phyloP scores from a whole-genome alignment of 257 asterid species.

The Solanum tarapatanum region DNA sequence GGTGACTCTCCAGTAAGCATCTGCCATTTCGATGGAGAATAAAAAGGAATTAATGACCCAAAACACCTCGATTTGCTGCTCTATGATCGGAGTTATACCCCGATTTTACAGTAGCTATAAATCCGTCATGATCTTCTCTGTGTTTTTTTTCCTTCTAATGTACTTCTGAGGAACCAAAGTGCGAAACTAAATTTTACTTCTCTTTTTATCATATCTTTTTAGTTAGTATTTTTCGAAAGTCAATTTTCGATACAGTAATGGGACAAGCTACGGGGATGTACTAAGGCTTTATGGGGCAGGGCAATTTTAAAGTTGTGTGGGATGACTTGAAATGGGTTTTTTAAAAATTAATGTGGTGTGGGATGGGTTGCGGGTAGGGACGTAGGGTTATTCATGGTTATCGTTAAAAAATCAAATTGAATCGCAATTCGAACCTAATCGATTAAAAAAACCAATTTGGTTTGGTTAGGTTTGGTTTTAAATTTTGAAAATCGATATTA shows the following conservation, averaged over 20 bases:
- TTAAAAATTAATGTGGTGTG: rapidly evolving
- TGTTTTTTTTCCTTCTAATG: neutral
- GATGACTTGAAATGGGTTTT: rapidly evolving
- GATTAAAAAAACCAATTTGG: rapidly evolving
- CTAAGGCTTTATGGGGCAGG: neutral
- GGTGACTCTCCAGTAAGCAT: slow-evolving; percentile 64
- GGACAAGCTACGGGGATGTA: neutral
- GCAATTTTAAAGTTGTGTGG: too few species aligned
- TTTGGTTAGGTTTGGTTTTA: too few species aligned
- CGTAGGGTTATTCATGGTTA: too few species aligned
- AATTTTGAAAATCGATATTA: too few species aligned
- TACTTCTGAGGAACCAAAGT: neutral
- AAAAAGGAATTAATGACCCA: neutral
- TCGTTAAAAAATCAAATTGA: rapidly evolving
- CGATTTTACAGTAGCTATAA: neutral
- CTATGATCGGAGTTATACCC: neutral
- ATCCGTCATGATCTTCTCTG: neutral
- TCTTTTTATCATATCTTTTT: too few species aligned
- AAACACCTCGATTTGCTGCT: neutral
- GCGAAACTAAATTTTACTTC: neutral
- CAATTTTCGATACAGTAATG: too few species aligned
- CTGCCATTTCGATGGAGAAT: slow-evolving; percentile 33
- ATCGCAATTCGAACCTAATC: rapidly evolving
- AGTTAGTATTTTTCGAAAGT: neutral
- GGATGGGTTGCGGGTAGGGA: neutral